Base-by-base conservation (phyloP, 1,139 yeast species). In the Candida pseudocylindracea region DNA sequence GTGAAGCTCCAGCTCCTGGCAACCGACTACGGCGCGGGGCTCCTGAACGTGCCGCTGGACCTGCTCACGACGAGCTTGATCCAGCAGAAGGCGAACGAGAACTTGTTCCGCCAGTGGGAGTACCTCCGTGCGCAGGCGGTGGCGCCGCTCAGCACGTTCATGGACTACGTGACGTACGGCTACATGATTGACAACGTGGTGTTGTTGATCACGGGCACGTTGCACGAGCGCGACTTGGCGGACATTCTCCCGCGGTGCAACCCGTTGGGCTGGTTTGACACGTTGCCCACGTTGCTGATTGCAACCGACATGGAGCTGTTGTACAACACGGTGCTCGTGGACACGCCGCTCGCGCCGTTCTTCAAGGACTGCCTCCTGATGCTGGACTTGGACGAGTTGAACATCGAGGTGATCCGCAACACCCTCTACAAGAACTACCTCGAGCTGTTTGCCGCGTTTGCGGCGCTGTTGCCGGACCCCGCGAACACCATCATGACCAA, bases 161-260 rank as follows among this genome's bases (percentile, higher is more conserved):
- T 91, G 68, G 93, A 91, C 51, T 91, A 60, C 52, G 81, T 91
- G 48, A 74, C 91, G 31, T 88, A 83, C 50, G 92, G 95, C 10
- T 91, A 91, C 56, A 91, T 91, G 99, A 91, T 91, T 49, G 98
- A 91, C 56, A 91, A 91, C 51, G 94, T 88, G 31, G 80, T 91
- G 26, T 63, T 91, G 46, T 78, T 91, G 75, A 85, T 91, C 45
- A 85, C 96, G 1, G 99, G 99, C 28, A 83, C 98, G 0, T 68
- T 88, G 39, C 98, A 91, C 49, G 93, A 85, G 46, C 69, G 96
- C 46, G 94, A 91, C 51, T 70, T 79, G 48, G 57, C 71, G 32
- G 98, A 88, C 46, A 74, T 88, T 36, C 63, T 88, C 45, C 69
- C 71, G 37, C 73, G 94, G 49, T 81, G 95, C 50, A 93, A 88